Evolutionary conservation across 176 grass and related monocot genomes (phyloP).

Genomic region (bread wheat (Triticum aestivum)): DNA sequence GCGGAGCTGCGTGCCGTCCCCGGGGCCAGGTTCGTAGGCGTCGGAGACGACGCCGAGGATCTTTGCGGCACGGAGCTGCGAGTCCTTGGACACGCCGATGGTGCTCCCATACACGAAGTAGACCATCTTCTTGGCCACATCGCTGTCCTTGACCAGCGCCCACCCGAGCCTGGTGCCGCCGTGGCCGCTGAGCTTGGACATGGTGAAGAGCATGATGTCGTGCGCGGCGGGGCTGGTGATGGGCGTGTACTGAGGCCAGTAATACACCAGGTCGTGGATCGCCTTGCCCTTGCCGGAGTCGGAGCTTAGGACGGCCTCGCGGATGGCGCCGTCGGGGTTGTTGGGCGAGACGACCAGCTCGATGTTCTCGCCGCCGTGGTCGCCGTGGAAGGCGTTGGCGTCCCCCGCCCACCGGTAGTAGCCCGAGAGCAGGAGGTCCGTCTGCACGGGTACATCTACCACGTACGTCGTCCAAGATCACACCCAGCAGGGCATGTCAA

Average conservation of each 20-base stretch:
- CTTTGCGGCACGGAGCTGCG: slow-evolving; percentile 65
- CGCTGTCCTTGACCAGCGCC: slow-evolving; percentile 65
- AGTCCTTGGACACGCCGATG: slow-evolving; percentile 83
- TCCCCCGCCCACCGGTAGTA: slow-evolving; percentile 71
- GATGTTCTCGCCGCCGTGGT: slow-evolving; percentile 33
- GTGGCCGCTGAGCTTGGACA: slow-evolving; percentile 70
- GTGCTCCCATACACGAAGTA: slow-evolving; percentile 59
- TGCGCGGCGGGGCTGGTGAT: slow-evolving; percentile 36
- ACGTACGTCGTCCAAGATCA: too few relatives aligned
- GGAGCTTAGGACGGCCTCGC: slow-evolving; percentile 43
- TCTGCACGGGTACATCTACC: neutral
- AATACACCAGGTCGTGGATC: slow-evolving; percentile 77
- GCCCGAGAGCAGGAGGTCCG: slow-evolving; percentile 53
- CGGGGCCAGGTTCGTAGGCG: neutral
- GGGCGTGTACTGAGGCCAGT: slow-evolving; percentile 80
- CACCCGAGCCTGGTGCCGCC: slow-evolving; percentile 72
- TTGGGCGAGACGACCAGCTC: slow-evolving; percentile 77
- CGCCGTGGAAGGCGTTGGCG: slow-evolving; percentile 37
- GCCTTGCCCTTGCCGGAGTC: slow-evolving; percentile 8
- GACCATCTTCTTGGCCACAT: slow-evolving; percentile 53
- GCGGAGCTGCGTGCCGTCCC: too few relatives aligned
- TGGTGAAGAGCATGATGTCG: slow-evolving; percentile 74
- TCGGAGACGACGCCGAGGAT: slow-evolving; percentile 49
- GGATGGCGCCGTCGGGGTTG: slow-evolving; percentile 68
- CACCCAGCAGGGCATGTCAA: too few relatives aligned